phyloP scores from a whole-genome alignment of 2,329 filamentous ascomycete species.

The Fulvia fulva region DNA sequence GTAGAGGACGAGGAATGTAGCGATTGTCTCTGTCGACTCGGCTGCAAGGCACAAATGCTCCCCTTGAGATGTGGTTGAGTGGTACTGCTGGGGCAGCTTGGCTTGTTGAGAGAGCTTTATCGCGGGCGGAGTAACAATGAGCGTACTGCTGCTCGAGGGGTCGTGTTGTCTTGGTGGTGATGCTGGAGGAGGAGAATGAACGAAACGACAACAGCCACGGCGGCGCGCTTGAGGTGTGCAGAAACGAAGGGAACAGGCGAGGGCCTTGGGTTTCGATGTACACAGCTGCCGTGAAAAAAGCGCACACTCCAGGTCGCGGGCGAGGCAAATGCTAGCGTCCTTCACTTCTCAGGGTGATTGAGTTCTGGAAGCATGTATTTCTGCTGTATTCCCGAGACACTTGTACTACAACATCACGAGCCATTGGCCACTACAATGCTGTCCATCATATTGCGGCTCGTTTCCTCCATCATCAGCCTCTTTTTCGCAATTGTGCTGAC shows the following conservation, averaged over 20 bases:
- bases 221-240: neutral
- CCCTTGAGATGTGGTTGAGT: neutral
- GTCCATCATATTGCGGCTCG: neutral
- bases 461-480: neutral
- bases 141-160: neutral
- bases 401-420: neutral
- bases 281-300: neutral
- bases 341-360: neutral
- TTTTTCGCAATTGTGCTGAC: neutral
- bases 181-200: neutral
- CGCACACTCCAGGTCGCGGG: neutral
- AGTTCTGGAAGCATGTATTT: neutral
- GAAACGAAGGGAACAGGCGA: neutral
- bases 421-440: neutral
- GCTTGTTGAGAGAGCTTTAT: slow-evolving; percentile 1
- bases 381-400: neutral
- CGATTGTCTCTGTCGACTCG: neutral
- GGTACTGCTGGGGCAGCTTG: slow-evolving; percentile 3
- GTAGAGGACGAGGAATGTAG: neutral
- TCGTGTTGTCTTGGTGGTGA: neutral
- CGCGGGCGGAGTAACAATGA: neutral
- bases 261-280: slow-evolving; percentile 1
- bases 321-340: neutral
- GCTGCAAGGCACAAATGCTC: neutral
- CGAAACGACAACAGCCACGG: neutral